Evolutionary conservation across 2,329 filamentous ascomycete species (phyloP).

Genomic region (Xylaria sp.): DNA sequence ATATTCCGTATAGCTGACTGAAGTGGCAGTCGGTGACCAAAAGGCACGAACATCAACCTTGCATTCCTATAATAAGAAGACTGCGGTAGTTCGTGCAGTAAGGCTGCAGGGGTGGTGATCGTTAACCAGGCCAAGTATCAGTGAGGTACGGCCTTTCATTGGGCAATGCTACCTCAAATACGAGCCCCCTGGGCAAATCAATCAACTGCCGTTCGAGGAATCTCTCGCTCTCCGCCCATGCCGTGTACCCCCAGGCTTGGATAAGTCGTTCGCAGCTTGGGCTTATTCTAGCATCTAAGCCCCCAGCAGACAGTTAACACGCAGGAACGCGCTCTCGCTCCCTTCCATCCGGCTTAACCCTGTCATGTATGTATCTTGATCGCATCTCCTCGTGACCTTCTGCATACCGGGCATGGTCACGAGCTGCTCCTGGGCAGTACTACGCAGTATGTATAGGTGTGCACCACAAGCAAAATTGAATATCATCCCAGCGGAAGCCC

Average conservation of each 20-base stretch:
- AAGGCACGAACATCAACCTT: not conserved
- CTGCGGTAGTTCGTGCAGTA: conserved; percentile 26
- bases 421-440: not conserved
- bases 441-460: too few relatives aligned
- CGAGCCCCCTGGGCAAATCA: conserved; percentile 16
- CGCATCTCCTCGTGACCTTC: conserved; percentile 4
- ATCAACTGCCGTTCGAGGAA: conserved; percentile 9
- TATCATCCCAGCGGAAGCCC: not conserved
- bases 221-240: conserved; percentile 9
- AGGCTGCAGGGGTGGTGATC: conserved; percentile 25
- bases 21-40: not conserved
- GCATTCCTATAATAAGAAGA: conserved; percentile 3
- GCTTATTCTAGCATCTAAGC: conserved; percentile 18
- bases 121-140: not conserved
- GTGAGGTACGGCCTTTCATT: conserved; percentile 6
- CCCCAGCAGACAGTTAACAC: not conserved
- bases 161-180: not conserved
- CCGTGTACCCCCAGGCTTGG: conserved; percentile 7
- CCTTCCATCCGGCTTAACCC: conserved; percentile 21
- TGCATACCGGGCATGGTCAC: not conserved
- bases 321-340: conserved; percentile 2
- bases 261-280: not conserved
- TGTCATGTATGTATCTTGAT: conserved; percentile 7
- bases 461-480: not conserved
- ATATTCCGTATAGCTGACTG: not conserved